Base-by-base conservation (phyloP, 257 asterid species). In the Avicennia marina region DNA sequence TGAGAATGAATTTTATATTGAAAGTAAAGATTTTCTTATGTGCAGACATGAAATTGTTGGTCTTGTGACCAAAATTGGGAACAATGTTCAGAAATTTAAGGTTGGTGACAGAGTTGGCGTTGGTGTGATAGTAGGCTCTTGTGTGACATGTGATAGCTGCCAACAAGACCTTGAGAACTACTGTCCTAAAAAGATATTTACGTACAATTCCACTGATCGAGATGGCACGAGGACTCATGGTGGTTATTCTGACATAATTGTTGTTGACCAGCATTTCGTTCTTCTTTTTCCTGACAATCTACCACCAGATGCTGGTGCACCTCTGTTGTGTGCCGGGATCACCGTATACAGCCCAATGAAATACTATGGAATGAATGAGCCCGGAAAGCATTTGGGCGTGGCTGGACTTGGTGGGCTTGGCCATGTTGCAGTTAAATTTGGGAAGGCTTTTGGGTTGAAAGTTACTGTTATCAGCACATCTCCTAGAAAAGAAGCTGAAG, bases 371-470 rank as follows among this genome's bases (percentile, higher is more conserved):
- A 72, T 85, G 78, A 58, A 57, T 6, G 78, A 85, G 68, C 72
- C 81, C 1, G 89, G 91, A 15, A 85, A 74, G 43, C 82, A 71
- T 64, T 63, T 85, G 55, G 95, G 95, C 0, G 79, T 85, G 22
- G 83, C 75, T 0, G 91, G 95, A 45, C 79, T 85, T 2, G 91
- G 91, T 16, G 91, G 95, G 2, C 81, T 82, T 34, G 95, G 91
- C 56, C 95, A 85, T 50, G 67, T 82, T 58, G 91, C 91, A 7
- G 86, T 85, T 15, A 82, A 85, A 52, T 47, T 85, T 19, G 95
- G 81, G 19, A 85, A 85, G 76, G 95, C 85, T 16, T 80, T 85
- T 40, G 95, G 95, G 58, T 46, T 72, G 59, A 75, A 76, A 57
- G 89, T 85, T 48, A 82, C 84, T 21, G 89, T 85, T 7, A 80